Conservation (phyloP, 2,329 filamentous ascomycete genomes). For the Talaromyces sp. region DNA sequence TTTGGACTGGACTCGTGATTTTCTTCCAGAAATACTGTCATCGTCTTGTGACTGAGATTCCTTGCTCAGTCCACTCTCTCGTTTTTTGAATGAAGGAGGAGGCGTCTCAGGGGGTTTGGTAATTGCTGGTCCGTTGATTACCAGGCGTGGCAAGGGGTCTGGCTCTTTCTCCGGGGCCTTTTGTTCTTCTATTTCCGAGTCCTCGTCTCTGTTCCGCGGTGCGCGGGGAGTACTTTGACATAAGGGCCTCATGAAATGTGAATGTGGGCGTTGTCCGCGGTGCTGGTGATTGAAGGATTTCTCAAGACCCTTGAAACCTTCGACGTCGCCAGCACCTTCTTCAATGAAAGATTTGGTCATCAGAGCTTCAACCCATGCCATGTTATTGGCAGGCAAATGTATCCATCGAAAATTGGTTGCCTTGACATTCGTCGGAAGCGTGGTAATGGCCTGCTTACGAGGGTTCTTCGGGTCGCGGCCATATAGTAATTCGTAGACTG, state of each 20-base stretch:
- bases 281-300: slow-evolving; percentile 58
- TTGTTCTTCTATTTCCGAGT: slow-evolving; percentile 16
- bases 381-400: slow-evolving; percentile 49
- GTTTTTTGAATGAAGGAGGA: slow-evolving; percentile 18
- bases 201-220: slow-evolving; percentile 23
- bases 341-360: slow-evolving; percentile 62
- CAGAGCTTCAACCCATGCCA: slow-evolving; percentile 57
- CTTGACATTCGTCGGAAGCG: slow-evolving; percentile 41
- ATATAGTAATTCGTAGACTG: slow-evolving; percentile 49
- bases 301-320: slow-evolving; percentile 58
- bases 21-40: slow-evolving; percentile 20
- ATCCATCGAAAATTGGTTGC: slow-evolving; percentile 49
- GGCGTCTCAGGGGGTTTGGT: slow-evolving; percentile 6
- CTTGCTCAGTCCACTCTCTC: slow-evolving; percentile 25
- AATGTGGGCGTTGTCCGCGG: slow-evolving; percentile 52
- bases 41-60: slow-evolving; percentile 21
- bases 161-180: neutral
- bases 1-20: slow-evolving; percentile 21
- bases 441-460: slow-evolving; percentile 43
- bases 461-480: slow-evolving; percentile 42
- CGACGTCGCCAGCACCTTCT: slow-evolving; percentile 55
- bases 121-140: slow-evolving; percentile 16
- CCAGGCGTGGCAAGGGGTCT: slow-evolving; percentile 12
- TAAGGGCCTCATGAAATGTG: slow-evolving; percentile 57
- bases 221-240: slow-evolving; percentile 46